Evolutionary conservation across 169 alveolate species (phyloP).

Genomic region (Eimeria sp.): DNA sequence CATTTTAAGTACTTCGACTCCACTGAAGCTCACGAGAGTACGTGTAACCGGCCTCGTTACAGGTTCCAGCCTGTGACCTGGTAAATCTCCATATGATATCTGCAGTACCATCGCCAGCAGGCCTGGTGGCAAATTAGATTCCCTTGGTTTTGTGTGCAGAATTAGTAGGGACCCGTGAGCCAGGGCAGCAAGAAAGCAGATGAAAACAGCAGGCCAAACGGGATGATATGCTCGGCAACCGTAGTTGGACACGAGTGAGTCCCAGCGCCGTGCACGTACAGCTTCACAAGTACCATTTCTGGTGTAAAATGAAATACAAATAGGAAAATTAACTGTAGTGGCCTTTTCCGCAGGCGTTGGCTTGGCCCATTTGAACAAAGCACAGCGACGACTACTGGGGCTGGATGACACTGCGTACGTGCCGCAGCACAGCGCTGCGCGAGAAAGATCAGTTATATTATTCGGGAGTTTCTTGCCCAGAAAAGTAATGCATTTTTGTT

Average conservation of each 20-base stretch:
- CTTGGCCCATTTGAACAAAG: background rate
- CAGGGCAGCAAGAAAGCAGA: background rate
- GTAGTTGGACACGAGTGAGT: background rate
- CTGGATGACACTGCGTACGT: slow-evolving; percentile 6
- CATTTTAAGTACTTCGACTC: no score
- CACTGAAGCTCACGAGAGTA: no score
- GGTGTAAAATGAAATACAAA: background rate
- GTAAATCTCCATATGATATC: background rate
- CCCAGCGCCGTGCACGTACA: background rate
- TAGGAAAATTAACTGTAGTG: background rate
- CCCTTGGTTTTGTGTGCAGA: background rate
- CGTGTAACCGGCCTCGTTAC: no score
- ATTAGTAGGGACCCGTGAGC: background rate
- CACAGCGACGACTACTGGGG: slow-evolving; percentile 36
- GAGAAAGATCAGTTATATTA: background rate
- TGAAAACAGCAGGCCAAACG: background rate
- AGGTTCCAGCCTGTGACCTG: background rate
- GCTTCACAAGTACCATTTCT: background rate
- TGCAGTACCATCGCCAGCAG: background rate
- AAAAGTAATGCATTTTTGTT: slow-evolving; percentile 10
- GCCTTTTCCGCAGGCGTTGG: background rate
- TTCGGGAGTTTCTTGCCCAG: background rate
- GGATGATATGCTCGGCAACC: slow-evolving; percentile 9
- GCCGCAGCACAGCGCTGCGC: background rate
- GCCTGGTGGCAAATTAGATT: background rate